Evolutionary conservation across 2,329 filamentous ascomycete genomes (phyloP), one percentile per base, ranked within the genome.

Genomic region (Sarocladiaceae sp.): DNA sequence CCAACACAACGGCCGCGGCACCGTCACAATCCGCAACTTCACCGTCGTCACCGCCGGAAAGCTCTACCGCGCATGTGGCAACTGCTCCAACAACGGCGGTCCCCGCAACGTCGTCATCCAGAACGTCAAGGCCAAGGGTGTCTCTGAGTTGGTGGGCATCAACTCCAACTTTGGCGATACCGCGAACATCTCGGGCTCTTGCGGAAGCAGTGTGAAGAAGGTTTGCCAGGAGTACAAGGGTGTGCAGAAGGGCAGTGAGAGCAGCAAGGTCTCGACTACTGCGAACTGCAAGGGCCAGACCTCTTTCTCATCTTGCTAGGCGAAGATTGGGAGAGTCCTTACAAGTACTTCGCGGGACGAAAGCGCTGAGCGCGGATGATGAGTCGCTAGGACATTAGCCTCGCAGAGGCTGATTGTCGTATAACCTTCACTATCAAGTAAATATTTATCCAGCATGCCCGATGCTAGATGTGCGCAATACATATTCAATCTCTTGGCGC

Each of bases 41-140:
- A 36, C 33, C 15, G 67, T 70, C 49, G 60, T 66, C 53, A 65
- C 65, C 53, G 71, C 70, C 15, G 72, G 72, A 28, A 78, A 78
- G 60, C 60, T 77, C 35, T 75, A 74, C 60, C 71, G 74, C 23
- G 74, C 72, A 7, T 77, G 74, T 59, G 73, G 73, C 50, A 77
- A 77, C 66, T 67, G 57, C 55, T 50, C 53, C 28, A 75, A 80
- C 28, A 57, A 58, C 29, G 59, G 58, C 53, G 62, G 66, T 58
- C 66, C 66, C 39, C 66, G 37, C 18, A 40, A 22, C 15, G 20
- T 23, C 37, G n/a, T 40, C 40, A 52, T 54, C 50, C 51, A 50
- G 57, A 86, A 59, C 50, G 73, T 76, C 54, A 76, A 72, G 71
- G 76, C 71, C 58, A 64, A 67, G 52, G 68, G 69, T 46, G 70